Conservation (phyloP, 805 yeast species). For the Cyberlindnera veronae region DNA sequence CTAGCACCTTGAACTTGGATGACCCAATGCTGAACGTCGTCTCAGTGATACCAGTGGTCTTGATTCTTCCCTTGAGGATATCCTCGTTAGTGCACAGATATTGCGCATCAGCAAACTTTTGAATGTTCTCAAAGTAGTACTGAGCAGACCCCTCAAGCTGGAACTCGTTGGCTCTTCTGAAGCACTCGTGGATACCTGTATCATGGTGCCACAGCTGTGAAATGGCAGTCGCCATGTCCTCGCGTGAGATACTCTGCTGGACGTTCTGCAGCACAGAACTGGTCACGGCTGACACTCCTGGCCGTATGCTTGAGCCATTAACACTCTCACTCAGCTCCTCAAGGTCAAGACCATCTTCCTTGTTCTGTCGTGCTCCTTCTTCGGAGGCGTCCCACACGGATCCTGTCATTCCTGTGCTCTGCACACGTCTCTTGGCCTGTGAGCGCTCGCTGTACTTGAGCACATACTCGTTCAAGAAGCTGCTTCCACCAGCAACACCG, state of each 20-base stretch:
- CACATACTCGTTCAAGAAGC: constrained; percentile 61
- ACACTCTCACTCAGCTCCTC: constrained; percentile 22
- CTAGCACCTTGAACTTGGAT: constrained; percentile 71
- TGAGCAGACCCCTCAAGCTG: constrained; percentile 82
- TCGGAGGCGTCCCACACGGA: constrained; percentile 26
- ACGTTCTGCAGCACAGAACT: constrained; percentile 14
- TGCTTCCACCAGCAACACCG: constrained; percentile 60
- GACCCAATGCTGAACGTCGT: constrained; percentile 69
- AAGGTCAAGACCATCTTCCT: constrained; percentile 7
- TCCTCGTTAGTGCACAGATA: constrained; percentile 79
- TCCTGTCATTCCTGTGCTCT: constrained; percentile 53
- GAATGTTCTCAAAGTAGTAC: constrained; percentile 75
- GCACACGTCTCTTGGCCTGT: constrained; percentile 45
- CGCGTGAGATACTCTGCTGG: constrained; percentile 30
- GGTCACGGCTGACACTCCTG: constrained; percentile 24
- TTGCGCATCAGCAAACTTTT: constrained; percentile 55
- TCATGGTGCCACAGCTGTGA: constrained; percentile 66
- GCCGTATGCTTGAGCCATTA: constrained; percentile 20
- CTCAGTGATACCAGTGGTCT: constrained; percentile 94
- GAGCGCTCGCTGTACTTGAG: constrained; percentile 55
- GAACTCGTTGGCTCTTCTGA: constrained; percentile 63
- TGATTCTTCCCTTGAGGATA: constrained; percentile 84
- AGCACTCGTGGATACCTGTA: constrained; percentile 59
- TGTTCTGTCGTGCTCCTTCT: constrained; percentile 3
- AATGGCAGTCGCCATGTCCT: constrained; percentile 71